Evolutionary conservation across 1,139 yeast species (phyloP).

Genomic region (Tardiomyces digboiensis): DNA sequence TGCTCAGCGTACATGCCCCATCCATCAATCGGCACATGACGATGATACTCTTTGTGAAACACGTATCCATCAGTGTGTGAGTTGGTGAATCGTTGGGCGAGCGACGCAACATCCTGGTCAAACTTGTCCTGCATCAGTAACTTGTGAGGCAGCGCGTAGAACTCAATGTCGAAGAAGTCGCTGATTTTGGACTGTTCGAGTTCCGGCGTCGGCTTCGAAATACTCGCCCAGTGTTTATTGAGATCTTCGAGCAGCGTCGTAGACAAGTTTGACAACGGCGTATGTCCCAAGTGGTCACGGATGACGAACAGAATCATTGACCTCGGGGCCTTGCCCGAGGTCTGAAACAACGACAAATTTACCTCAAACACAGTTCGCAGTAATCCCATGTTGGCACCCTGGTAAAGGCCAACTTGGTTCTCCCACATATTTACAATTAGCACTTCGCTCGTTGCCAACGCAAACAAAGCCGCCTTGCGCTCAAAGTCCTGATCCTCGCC

Average conservation of each 20-base stretch:
- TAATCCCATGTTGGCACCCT: conserved; percentile 96
- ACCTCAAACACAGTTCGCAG: conserved; percentile 95
- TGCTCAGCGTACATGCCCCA: conserved; percentile 90
- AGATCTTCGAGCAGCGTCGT: conserved; percentile 65
- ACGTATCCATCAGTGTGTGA: conserved; percentile 34
- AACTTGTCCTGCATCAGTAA: conserved; percentile 71
- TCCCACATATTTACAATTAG: conserved; percentile 95
- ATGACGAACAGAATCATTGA: conserved; percentile 80
- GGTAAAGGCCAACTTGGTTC: conserved; percentile 91
- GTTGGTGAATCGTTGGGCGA: conserved; percentile 50
- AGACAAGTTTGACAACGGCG: conserved; percentile 69
- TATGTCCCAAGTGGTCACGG: conserved; percentile 83
- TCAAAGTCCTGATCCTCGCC: conserved; percentile 99
- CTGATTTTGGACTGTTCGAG: conserved; percentile 42
- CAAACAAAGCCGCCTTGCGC: conserved; percentile 91
- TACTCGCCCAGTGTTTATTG: conserved; percentile 63
- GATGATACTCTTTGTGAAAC: conserved; percentile 58
- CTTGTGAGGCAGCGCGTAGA: conserved; percentile 80
- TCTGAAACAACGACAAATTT: conserved; percentile 67
- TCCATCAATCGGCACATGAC: conserved; percentile 86
- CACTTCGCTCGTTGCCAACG: conserved; percentile 84
- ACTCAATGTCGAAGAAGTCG: conserved; percentile 80
- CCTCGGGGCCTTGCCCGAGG: conserved; percentile 31
- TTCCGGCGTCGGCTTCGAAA: conserved; percentile 52
- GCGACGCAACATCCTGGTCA: conserved; percentile 43